Evolutionary conservation across 2,329 filamentous ascomycete genomes (phyloP).

Genomic region (Aspergillus tubingensis): DNA sequence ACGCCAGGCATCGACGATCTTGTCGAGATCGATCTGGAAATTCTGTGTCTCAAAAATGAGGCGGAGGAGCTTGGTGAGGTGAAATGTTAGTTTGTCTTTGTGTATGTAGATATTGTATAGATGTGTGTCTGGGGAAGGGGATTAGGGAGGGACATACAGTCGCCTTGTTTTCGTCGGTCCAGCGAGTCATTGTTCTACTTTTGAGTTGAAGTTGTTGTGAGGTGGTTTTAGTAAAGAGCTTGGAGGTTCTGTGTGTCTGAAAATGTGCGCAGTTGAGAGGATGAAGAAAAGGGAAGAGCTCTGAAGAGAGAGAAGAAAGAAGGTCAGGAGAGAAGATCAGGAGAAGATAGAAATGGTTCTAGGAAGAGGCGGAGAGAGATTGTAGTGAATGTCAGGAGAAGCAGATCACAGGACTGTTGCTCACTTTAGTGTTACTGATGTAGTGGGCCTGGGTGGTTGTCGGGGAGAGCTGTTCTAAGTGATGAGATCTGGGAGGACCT

Average conservation of each 20-base stretch:
- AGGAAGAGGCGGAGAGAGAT: not conserved
- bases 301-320: not conserved
- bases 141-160: not conserved
- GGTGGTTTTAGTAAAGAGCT: not conserved
- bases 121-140: not conserved
- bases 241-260: not conserved
- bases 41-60: constrained; percentile 6
- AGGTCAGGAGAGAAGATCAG: too few relatives aligned
- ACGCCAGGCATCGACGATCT: constrained; percentile 5
- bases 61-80: not conserved
- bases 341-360: not conserved
- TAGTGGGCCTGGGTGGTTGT: not conserved
- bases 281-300: too few relatives aligned
- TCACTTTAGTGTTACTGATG: not conserved
- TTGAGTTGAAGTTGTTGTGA: not conserved
- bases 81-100: not conserved
- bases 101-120: not conserved
- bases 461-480: not conserved
- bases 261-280: not conserved
- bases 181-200: not conserved
- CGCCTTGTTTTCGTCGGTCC: not conserved
- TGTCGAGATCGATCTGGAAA: constrained; percentile 2
- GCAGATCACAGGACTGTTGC: not conserved
- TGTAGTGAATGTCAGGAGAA: too few relatives aligned
- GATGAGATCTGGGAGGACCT: not conserved